phyloP scores from a whole-genome alignment of 1,284 basidiomycete species.

The Tylopilus microsporus region DNA sequence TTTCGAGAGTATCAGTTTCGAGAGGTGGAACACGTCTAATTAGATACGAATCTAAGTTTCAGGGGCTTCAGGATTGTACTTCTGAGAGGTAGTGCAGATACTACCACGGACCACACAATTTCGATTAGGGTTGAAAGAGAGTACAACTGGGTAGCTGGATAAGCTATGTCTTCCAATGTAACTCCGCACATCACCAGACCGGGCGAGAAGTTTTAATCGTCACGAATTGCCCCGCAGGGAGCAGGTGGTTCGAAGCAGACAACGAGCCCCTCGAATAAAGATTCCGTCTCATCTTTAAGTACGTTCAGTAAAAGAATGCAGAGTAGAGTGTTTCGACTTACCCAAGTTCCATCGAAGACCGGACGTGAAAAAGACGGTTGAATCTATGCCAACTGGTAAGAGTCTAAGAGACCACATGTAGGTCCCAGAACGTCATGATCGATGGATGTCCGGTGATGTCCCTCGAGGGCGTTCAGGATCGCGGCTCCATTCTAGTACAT shows the following conservation, averaged over 20 bases:
- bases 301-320: constrained; percentile 1
- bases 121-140: too few species aligned
- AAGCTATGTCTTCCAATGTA: constrained; percentile 24
- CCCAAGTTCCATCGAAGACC: constrained; percentile 91
- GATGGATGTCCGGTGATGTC: constrained; percentile 73
- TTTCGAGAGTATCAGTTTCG: too few species aligned
- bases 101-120: too few species aligned
- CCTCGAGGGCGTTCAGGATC: constrained; percentile 42
- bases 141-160: too few species aligned
- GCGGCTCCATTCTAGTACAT: too few species aligned
- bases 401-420: constrained; percentile 72
- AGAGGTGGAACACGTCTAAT: too few species aligned
- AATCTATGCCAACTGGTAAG: constrained; percentile 80
- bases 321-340: constrained; percentile 33
- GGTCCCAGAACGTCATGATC: constrained; percentile 73
- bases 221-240: constrained; percentile 58
- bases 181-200: constrained; percentile 85
- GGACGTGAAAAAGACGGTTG: constrained; percentile 70
- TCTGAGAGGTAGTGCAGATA: too few species aligned
- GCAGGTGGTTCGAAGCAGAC: constrained; percentile 89
- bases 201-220: constrained; percentile 75
- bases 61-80: too few species aligned
- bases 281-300: constrained; percentile 50
- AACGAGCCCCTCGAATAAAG: constrained; percentile 76
- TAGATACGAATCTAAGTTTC: too few species aligned